Percentiles rank a stretch among this genome's conserved stretches.
Conservation (phyloP, 2,329 filamentous ascomycete genomes). For the Fusarium hostae region DNA sequence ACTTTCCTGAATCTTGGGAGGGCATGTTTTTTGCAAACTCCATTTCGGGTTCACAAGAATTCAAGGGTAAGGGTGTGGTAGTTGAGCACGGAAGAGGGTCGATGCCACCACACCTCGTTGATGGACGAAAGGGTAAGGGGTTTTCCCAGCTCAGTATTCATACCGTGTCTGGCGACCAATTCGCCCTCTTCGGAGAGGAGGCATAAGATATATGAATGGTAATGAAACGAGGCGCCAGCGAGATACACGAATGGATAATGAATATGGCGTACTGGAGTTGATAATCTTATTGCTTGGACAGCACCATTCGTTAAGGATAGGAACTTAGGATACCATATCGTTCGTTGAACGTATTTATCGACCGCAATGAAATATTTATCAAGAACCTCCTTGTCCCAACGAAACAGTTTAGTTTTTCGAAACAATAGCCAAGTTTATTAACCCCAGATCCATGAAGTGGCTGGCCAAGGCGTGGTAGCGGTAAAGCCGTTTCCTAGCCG, state of each 20-base stretch:
- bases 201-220: not conserved
- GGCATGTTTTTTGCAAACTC: conserved; percentile 56
- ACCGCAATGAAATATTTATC: not conserved
- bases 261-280: conserved; percentile 20
- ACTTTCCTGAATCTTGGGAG: conserved; percentile 62
- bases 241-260: not conserved
- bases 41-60: conserved; percentile 53
- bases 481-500: conserved; percentile 37
- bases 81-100: conserved; percentile 49
- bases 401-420: not conserved
- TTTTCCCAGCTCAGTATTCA: conserved; percentile 48
- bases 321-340: conserved; percentile 19
- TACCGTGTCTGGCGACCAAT: conserved; percentile 47
- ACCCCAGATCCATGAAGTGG: conserved; percentile 11
- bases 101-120: conserved; percentile 46
- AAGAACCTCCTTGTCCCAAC: not conserved
- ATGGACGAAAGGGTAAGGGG: conserved; percentile 57
- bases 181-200: conserved; percentile 43
- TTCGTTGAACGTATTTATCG: conserved; percentile 10
- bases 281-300: not conserved
- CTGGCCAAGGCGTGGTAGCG: conserved; percentile 8
- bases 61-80: conserved; percentile 57
- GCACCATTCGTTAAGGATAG: conserved; percentile 23
- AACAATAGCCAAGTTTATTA: conserved; percentile 1
- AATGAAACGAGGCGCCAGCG: not conserved